Percentiles rank a stretch among this genome's conserved stretches.
Evolutionary conservation across 345 rosid genomes (phyloP).

Genomic region (Arabis alpina): DNA sequence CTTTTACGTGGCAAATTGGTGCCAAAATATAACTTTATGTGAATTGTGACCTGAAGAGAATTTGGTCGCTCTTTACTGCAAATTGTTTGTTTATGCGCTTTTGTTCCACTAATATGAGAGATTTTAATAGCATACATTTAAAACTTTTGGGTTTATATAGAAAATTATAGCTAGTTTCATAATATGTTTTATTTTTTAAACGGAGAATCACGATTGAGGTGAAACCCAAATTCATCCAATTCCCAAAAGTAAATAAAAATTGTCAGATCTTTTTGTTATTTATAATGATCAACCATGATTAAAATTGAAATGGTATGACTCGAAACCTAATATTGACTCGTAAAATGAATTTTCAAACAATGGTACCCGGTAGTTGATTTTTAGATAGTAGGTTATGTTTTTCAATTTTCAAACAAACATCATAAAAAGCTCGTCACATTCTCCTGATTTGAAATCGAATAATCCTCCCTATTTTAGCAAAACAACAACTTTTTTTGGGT

Average conservation of each 20-base stretch:
- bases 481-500: background rate
- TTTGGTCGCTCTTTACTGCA: conserved; percentile 43
- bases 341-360: background rate
- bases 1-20: conserved; percentile 31
- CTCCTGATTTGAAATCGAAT: background rate
- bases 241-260: too few species aligned
- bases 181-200: background rate
- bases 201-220: too few species aligned
- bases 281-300: too few species aligned
- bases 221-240: too few species aligned
- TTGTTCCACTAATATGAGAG: conserved; percentile 9
- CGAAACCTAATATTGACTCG: background rate
- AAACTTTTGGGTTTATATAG: too few species aligned
- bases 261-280: too few species aligned
- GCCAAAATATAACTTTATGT: conserved; percentile 32
- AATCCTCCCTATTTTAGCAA: background rate
- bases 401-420: background rate
- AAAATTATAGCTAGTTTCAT: background rate
- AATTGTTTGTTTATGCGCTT: conserved; percentile 39
- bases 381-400: background rate
- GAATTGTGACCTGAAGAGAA: conserved; percentile 26
- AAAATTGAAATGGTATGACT: background rate
- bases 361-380: background rate
- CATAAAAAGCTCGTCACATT: background rate
- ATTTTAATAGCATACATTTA: too few species aligned